Base-by-base conservation (phyloP, 108 stramenopile species). In the Poteriospumella lacustris region DNA sequence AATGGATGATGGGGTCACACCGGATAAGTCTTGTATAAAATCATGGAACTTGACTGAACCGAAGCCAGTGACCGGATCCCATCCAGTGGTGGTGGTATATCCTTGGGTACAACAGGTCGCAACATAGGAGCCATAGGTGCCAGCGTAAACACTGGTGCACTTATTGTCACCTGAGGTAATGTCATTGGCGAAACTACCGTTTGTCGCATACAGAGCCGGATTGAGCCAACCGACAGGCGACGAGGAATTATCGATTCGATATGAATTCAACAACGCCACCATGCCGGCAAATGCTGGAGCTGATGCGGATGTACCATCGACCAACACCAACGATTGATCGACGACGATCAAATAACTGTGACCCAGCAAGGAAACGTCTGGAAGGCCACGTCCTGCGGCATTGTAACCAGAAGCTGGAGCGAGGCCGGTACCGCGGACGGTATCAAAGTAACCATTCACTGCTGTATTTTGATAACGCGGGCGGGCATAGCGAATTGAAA, bases 291-390 rank as follows among this genome's bases (percentile, higher is more conserved):
- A 33, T 1, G 77, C 79, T 15, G 79, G 79, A 9, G 79, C 77
- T 39, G 79, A 80, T 2, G 79, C 79, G 2, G 79, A 80, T 12
- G 79, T 80, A 36, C 79, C 79, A 15, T 67, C 76, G 3, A 77
- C n/a, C 40, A 62, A 39, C 29, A 62, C 38, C 39, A 80, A 38
- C 68, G 1, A 43, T 12, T 75, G 75, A 24, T 26, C 60, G 31
- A 78, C 40, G 29, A 78, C 76, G 64, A 80, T 44, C 33, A 70
- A 68, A 39, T 38, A 80, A 75, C 76, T 80, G 79, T 80, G 76
- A 29, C 79, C 79, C 26, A 68, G 41, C 39, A 76, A 68, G 36
- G 79, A 68, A 28, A 80, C 34, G 68, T 80, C 79, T 24, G 79
- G 79, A 26, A 58, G 76, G 1, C 68, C 79, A 19, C 79, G 9